Evolutionary conservation across 2,329 filamentous ascomycete genomes (phyloP).

Genomic region (Corniculantispora saksenae): DNA sequence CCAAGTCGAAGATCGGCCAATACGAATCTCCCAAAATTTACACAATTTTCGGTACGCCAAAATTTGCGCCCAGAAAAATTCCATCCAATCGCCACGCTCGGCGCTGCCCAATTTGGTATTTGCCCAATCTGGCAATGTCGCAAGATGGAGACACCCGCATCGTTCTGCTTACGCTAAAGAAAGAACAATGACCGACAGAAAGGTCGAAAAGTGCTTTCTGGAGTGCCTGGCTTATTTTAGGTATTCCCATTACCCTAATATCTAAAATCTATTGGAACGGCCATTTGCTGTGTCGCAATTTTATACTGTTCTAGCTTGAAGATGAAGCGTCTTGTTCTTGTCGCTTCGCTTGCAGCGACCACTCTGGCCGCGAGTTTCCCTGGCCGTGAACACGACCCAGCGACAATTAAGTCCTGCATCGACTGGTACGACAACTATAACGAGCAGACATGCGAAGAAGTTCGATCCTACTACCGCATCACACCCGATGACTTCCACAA

Average conservation of each 20-base stretch:
- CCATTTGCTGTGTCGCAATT: no score
- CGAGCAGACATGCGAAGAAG: slow-evolving; percentile 19
- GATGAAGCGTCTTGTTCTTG: neutral
- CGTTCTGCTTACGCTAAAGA: neutral
- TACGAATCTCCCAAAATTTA: no score
- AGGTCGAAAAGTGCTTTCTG: neutral
- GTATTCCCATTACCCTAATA: neutral
- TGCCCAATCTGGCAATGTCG: neutral
- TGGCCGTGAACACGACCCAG: slow-evolving; percentile 5
- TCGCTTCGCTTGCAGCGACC: neutral
- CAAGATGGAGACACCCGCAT: neutral
- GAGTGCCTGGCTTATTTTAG: neutral
- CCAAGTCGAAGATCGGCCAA: no score
- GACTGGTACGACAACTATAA: slow-evolving; percentile 22
- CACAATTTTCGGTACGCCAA: neutral
- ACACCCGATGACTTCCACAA: slow-evolving; percentile 21
- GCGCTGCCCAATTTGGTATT: neutral
- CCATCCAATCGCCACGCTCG: neutral
- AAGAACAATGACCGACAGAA: neutral
- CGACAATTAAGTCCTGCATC: slow-evolving; percentile 16
- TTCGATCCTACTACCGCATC: slow-evolving; percentile 20
- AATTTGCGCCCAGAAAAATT: neutral
- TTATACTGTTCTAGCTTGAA: neutral
- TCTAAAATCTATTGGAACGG: no score
- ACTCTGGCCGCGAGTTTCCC: neutral